Conservation (phyloP, 1,284 basidiomycete genomes). For the Pascua sp. region DNA sequence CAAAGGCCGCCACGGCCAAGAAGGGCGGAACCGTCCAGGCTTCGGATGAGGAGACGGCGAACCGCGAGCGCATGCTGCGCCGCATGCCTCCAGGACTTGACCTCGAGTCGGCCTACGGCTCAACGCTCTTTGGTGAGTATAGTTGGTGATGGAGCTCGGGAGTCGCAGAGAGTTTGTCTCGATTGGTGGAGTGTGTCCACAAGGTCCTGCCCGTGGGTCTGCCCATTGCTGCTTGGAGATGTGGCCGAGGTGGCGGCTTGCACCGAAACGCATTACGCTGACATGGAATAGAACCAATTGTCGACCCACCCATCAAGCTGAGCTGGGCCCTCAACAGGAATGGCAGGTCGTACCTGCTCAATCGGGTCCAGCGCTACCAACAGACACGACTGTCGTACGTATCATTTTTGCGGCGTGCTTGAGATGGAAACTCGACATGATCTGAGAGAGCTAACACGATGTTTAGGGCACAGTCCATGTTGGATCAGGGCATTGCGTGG, state of each 20-base stretch:
- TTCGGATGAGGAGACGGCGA: slow-evolving; percentile 7
- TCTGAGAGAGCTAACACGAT: too few species aligned
- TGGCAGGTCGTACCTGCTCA: not conserved
- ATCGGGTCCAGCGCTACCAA: slow-evolving; percentile 1
- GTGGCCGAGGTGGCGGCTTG: too few species aligned
- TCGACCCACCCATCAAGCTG: slow-evolving; percentile 4
- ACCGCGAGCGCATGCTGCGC: slow-evolving; percentile 9
- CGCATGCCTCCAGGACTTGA: slow-evolving; percentile 9
- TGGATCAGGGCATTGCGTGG: too few species aligned
- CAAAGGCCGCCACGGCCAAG: not conserved
- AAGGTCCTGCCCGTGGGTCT: too few species aligned
- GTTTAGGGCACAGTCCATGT: too few species aligned
- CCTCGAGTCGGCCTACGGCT: not conserved
- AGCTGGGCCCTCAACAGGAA: not conserved
- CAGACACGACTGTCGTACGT: not conserved
- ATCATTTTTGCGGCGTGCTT: too few species aligned
- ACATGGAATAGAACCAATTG: slow-evolving; percentile 8
- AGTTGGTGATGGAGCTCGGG: too few species aligned
- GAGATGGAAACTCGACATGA: too few species aligned
- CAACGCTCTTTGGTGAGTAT: slow-evolving; percentile 10
- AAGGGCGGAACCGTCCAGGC: slow-evolving; percentile 10
- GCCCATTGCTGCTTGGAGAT: too few species aligned
- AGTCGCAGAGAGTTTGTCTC: too few species aligned
- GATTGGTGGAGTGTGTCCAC: too few species aligned
- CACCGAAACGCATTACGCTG: not conserved